phyloP scores from a whole-genome alignment of 2,329 filamentous ascomycete genomes.

The Cladosporium sp. region DNA sequence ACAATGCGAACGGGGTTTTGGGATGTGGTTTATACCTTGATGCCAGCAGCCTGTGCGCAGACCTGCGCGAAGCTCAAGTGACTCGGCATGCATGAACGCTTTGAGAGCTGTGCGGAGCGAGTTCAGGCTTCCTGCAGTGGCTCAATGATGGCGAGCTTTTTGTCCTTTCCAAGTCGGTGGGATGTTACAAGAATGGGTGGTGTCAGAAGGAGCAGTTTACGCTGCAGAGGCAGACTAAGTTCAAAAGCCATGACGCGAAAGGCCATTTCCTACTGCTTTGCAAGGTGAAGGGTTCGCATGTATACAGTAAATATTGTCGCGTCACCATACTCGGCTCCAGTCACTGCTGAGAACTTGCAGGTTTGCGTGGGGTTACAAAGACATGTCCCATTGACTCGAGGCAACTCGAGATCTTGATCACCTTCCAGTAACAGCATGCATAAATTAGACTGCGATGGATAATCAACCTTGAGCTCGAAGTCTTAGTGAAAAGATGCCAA shows the following conservation, averaged over 20 bases:
- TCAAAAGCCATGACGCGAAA: not conserved
- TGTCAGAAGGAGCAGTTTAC: not conserved
- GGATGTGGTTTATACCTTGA: conserved; percentile 12
- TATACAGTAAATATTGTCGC: not conserved
- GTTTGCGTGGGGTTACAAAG: not conserved
- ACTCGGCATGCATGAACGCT: not conserved
- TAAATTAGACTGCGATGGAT: not conserved
- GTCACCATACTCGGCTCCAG: not conserved
- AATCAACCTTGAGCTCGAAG: not conserved
- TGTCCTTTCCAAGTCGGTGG: not conserved
- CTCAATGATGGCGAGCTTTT: not conserved
- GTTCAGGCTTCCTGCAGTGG: not conserved
- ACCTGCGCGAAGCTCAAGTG: conserved; percentile 17
- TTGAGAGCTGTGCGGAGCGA: not conserved
- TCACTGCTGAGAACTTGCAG: not conserved
- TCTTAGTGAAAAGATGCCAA: not conserved
- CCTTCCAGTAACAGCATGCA: not conserved
- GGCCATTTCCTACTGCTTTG: not conserved
- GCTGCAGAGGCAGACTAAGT: not conserved
- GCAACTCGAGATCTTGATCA: not conserved
- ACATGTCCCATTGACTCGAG: not conserved
- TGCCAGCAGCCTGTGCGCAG: conserved; percentile 17
- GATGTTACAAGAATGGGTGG: not conserved
- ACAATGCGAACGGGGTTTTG: not conserved
- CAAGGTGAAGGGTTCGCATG: not conserved